Percentiles rank a stretch among this genome's conserved stretches.
phyloP scores from a whole-genome alignment of 2,329 filamentous ascomycete species.

The Aspergillus fischeri region DNA sequence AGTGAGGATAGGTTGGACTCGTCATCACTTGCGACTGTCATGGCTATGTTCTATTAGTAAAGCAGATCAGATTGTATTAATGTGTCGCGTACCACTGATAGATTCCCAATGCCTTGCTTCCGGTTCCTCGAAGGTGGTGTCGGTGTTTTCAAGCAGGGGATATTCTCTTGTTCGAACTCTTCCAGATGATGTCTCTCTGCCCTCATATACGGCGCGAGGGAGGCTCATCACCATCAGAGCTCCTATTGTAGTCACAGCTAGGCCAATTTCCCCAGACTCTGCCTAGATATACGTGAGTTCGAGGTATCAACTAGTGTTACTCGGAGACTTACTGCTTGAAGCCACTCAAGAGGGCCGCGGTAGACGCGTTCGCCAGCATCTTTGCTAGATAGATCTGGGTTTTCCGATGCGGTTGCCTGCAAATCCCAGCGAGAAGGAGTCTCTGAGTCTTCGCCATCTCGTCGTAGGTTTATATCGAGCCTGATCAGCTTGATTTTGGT shows the following conservation, averaged over 20 bases:
- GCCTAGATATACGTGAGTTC: constrained; percentile 17
- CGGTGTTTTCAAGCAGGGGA: constrained; percentile 17
- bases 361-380: constrained; percentile 16
- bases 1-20: constrained; percentile 15
- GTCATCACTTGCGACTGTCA: constrained; percentile 16
- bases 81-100: constrained; percentile 27
- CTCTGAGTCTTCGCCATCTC: not conserved
- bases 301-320: not conserved
- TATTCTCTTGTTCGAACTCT: constrained; percentile 13
- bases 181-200: not conserved
- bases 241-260: constrained; percentile 22
- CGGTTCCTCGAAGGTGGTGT: constrained; percentile 6
- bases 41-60: constrained; percentile 23
- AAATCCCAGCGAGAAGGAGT: constrained; percentile 3
- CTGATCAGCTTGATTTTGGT: constrained; percentile 26
- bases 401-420: constrained; percentile 12
- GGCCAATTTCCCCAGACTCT: constrained; percentile 13
- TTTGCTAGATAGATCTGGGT: constrained; percentile 2
- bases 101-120: constrained; percentile 26
- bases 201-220: constrained; percentile 13
- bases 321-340: constrained; percentile 23
- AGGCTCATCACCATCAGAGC: constrained; percentile 24
- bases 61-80: not conserved
- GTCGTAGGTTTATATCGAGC: constrained; percentile 14
- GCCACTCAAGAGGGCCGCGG: constrained; percentile 31